phyloP scores from a whole-genome alignment of 2,329 filamentous ascomycete species.

The Didymella pinodella region DNA sequence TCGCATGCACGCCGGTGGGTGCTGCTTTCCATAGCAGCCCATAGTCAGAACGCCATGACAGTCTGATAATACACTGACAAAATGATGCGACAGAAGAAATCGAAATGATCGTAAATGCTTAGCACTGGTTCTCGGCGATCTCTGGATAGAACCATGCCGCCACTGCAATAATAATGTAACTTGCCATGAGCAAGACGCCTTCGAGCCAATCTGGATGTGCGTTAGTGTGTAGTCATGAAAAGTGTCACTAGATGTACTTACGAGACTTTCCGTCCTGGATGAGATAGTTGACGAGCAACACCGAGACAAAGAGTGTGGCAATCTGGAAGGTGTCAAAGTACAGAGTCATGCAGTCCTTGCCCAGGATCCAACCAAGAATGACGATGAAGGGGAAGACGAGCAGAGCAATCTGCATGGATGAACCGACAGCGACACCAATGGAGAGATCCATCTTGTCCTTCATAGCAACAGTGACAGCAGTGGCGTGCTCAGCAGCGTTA shows the following conservation, averaged over 20 bases:
- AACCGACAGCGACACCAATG: constrained; percentile 71
- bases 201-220: constrained; percentile 62
- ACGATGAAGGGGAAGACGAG: constrained; percentile 68
- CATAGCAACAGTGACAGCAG: constrained; percentile 66
- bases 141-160: constrained; percentile 63
- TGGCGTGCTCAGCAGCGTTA: constrained; percentile 72
- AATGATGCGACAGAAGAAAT: not conserved
- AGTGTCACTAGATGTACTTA: constrained; percentile 32
- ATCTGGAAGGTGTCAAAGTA: constrained; percentile 91
- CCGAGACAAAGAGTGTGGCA: constrained; percentile 65
- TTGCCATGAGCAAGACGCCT: constrained; percentile 65
- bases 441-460: constrained; percentile 75
- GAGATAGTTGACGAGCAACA: constrained; percentile 68
- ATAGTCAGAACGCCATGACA: not conserved
- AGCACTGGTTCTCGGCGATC: constrained; percentile 17
- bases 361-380: constrained; percentile 68
- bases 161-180: constrained; percentile 69
- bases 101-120: not conserved
- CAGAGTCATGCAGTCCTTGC: constrained; percentile 71
- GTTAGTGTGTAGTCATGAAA: constrained; percentile 25
- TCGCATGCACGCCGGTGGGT: too few relatives aligned
- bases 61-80: not conserved
- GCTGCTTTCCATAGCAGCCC: too few relatives aligned
- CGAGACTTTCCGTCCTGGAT: constrained; percentile 66
- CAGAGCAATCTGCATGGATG: constrained; percentile 70